Conservation (phyloP, 2,329 filamentous ascomycete genomes). For the Raffaelea deltoideospora region DNA sequence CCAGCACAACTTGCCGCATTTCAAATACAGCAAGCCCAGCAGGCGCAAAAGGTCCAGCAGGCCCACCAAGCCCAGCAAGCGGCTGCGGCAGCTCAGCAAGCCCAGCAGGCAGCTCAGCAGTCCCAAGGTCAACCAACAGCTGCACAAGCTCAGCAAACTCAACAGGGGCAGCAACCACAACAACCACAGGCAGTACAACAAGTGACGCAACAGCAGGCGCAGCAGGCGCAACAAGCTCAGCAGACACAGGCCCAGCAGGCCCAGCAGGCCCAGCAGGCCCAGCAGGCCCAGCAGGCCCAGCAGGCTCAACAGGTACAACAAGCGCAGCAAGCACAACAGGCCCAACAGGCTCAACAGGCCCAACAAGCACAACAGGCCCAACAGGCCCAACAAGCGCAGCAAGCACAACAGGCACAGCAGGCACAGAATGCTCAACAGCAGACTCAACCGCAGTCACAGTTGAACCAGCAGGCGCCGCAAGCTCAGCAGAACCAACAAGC, state of each 20-base stretch:
- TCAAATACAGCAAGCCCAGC: too few relatives aligned
- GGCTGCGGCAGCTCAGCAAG: constrained; percentile 12
- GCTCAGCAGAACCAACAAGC: constrained; percentile 20
- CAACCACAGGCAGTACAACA: constrained; percentile 20
- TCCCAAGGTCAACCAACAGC: not conserved
- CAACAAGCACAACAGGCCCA: constrained; percentile 12
- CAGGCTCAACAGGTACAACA: constrained; percentile 24
- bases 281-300: constrained; percentile 20
- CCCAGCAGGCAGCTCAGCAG: constrained; percentile 19
- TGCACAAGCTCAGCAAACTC: not conserved
- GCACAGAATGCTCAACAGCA: constrained; percentile 33
- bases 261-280: constrained; percentile 12
- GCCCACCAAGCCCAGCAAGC: constrained; percentile 12
- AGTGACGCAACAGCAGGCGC: constrained; percentile 23
- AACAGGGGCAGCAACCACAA: constrained; percentile 18
- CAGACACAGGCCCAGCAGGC: constrained; percentile 8
- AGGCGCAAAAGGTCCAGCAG: not conserved
- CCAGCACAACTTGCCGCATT: constrained; percentile 23
- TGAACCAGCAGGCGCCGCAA: constrained; percentile 30
- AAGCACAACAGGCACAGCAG: constrained; percentile 17
- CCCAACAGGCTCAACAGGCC: constrained; percentile 14
- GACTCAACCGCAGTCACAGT: constrained; percentile 32
- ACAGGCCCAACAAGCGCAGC: constrained; percentile 23
- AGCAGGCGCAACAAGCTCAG: too few relatives aligned
- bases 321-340: constrained; percentile 20